phyloP scores from a whole-genome alignment of 352 stramenopile genomes.

The Phytophthora pini region DNA sequence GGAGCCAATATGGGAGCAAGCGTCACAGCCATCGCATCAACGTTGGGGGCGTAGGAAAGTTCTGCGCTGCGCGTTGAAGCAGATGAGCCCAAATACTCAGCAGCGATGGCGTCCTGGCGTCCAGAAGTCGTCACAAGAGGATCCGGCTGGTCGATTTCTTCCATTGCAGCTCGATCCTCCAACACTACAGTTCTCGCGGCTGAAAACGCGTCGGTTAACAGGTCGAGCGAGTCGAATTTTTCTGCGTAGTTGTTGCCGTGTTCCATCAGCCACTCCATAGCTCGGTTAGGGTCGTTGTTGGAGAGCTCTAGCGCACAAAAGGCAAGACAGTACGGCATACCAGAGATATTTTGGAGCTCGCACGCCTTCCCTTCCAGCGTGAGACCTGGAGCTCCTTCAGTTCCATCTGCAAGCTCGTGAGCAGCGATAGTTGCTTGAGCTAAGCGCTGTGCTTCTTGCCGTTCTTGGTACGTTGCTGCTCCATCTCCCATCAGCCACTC shows the following conservation, averaged over 20 bases:
- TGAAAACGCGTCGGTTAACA: conserved; percentile 59
- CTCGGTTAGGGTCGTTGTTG: conserved; percentile 82
- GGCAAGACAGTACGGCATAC: conserved; percentile 71
- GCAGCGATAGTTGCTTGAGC: conserved; percentile 52
- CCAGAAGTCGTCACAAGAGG: conserved; percentile 51
- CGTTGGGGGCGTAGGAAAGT: conserved; percentile 38
- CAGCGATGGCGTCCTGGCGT: conserved; percentile 20
- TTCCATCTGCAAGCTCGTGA: conserved; percentile 29
- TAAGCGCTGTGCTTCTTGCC: conserved; percentile 64
- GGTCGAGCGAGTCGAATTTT: conserved; percentile 49
- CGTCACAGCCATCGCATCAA: conserved; percentile 80
- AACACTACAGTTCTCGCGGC: conserved; percentile 52
- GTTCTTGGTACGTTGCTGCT: conserved; percentile 78
- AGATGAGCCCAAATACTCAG: conserved; percentile 30
- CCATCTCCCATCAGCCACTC: conserved; percentile 88
- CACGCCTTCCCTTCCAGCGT: conserved; percentile 67
- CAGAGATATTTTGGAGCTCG: conserved; percentile 80
- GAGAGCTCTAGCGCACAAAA: conserved; percentile 77
- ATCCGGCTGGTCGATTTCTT: conserved; percentile 82
- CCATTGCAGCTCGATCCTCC: conserved; percentile 69
- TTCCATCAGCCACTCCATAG: conserved; percentile 91
- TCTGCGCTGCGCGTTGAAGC: conserved; percentile 20
- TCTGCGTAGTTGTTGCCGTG: conserved; percentile 69
- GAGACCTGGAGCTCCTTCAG: conserved; percentile 21
- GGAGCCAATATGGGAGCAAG: conserved; percentile 80